Conservation (phyloP, 495 filamentous ascomycete genomes). For the Aspergillus bertholletiae region DNA sequence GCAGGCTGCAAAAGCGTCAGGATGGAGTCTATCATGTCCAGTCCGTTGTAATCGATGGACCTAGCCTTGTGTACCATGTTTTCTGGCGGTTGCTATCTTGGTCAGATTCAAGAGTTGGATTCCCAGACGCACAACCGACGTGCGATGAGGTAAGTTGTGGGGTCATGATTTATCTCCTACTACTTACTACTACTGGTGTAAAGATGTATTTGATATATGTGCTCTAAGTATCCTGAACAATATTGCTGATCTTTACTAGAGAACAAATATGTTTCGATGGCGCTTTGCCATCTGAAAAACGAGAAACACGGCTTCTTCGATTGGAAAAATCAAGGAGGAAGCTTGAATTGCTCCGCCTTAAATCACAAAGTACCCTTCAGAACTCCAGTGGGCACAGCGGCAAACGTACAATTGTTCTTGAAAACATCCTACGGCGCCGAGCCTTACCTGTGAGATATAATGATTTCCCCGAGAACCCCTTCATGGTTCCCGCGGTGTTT, state of each 20-base stretch:
- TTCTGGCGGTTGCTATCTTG: conserved; percentile 49
- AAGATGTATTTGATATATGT: conserved; percentile 47
- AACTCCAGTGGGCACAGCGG: neutral
- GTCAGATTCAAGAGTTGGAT: conserved; percentile 28
- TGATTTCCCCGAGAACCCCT: conserved; percentile 52
- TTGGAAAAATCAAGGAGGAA: conserved; percentile 43
- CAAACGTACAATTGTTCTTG: conserved; percentile 7
- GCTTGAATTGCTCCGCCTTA: conserved; percentile 31
- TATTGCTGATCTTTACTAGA: conserved; percentile 20
- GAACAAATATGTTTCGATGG: conserved; percentile 74
- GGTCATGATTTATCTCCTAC: conserved; percentile 58
- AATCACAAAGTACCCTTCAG: conserved; percentile 5
- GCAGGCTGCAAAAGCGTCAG: neutral
- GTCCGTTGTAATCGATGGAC: conserved; percentile 68
- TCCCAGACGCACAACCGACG: conserved; percentile 52
- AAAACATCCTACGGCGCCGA: conserved; percentile 24
- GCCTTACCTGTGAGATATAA: conserved; percentile 22
- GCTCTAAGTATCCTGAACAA: neutral
- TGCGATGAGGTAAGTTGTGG: conserved; percentile 59
- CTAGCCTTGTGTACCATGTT: conserved; percentile 69
- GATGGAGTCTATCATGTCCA: conserved; percentile 11
- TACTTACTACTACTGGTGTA: conserved; percentile 47
- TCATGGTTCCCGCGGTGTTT: conserved; percentile 65
- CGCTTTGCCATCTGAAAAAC: conserved; percentile 60
- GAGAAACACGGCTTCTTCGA: conserved; percentile 46